Evolutionary conservation across 2,329 filamentous ascomycete species (phyloP).

Genomic region (Aureobasidium sp.): DNA sequence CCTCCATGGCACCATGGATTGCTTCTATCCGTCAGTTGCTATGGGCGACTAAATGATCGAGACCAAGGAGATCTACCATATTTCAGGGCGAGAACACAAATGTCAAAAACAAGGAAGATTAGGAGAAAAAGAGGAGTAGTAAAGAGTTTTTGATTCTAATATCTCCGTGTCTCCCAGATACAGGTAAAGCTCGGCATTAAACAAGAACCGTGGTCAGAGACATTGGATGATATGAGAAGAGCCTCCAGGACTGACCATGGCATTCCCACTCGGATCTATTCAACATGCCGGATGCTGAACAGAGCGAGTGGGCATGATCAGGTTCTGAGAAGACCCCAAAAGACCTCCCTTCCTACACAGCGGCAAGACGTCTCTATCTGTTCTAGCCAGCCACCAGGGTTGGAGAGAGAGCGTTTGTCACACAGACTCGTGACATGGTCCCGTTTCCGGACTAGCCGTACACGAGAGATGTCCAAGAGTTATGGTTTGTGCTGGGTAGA

Average conservation of each 20-base stretch:
- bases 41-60: not conserved
- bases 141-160: not conserved
- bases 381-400: slow-evolving; percentile 3
- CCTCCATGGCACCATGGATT: not conserved
- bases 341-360: not conserved
- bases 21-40: not conserved
- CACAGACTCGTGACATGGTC: not conserved
- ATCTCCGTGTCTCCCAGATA: not conserved
- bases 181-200: slow-evolving; percentile 1
- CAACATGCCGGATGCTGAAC: not conserved
- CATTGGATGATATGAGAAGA: not conserved
- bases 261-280: not conserved
- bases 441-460: not conserved
- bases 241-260: not conserved
- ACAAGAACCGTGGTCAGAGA: not conserved
- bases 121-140: not conserved
- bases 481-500: not conserved
- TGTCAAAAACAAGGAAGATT: not conserved
- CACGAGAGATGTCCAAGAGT: not conserved
- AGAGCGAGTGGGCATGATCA: not conserved
- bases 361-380: not conserved
- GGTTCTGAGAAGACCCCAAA: not conserved
- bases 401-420: not conserved
- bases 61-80: not conserved
- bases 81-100: not conserved